Evolutionary conservation across 2,329 filamentous ascomycete genomes (phyloP).

Genomic region (Alternaria arbusti): DNA sequence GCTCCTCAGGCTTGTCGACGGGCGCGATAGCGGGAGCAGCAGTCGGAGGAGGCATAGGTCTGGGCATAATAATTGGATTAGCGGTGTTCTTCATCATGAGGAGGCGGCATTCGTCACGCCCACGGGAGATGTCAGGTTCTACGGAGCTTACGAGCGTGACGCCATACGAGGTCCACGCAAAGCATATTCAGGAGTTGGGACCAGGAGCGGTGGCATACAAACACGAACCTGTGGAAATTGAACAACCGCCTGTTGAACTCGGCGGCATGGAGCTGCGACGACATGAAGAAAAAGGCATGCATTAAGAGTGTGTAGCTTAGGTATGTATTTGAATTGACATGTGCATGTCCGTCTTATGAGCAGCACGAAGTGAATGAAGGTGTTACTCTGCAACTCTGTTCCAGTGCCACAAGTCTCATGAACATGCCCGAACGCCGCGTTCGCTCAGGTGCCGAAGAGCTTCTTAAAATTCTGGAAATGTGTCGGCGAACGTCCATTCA

Average conservation of each 20-base stretch:
- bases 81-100: background rate
- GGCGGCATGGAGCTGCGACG: background rate
- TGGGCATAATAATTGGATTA: slow-evolving; percentile 2
- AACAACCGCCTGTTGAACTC: slow-evolving; percentile 6
- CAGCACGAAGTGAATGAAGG: background rate
- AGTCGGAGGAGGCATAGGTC: background rate
- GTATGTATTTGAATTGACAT: too few relatives aligned
- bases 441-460: too few relatives aligned
- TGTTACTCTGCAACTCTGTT: too few relatives aligned
- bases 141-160: background rate
- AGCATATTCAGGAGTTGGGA: slow-evolving; percentile 6
- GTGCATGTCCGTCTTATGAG: background rate
- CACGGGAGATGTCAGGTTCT: background rate
- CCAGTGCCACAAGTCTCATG: too few relatives aligned
- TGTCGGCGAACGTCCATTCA: background rate
- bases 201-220: slow-evolving; percentile 2
- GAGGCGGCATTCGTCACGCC: background rate
- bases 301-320: background rate
- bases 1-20: slow-evolving; percentile 4
- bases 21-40: slow-evolving; percentile 7
- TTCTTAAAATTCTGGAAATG: too few relatives aligned
- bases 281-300: background rate
- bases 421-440: too few relatives aligned
- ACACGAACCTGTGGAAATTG: slow-evolving; percentile 2
- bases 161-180: slow-evolving; percentile 1